Evolutionary conservation across 2,329 filamentous ascomycete genomes (phyloP).

Genomic region (Pyricularia sp.): DNA sequence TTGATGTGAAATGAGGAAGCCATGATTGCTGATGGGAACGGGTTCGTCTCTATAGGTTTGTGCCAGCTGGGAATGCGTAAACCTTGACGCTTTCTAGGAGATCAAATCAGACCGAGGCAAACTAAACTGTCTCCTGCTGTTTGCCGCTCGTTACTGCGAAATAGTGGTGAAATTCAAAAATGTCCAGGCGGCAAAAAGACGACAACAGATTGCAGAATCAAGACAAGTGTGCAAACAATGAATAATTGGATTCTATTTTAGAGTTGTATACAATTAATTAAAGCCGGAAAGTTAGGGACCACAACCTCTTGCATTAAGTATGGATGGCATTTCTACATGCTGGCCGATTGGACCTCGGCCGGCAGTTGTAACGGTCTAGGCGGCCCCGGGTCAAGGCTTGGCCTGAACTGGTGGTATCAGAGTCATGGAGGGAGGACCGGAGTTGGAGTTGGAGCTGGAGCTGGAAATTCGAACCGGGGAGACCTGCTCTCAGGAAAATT

Average conservation of each 20-base stretch:
- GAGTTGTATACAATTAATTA: neutral
- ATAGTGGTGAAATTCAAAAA: neutral
- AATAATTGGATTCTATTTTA: neutral
- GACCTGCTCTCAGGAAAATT: neutral
- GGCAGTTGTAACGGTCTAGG: neutral
- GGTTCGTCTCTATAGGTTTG: neutral
- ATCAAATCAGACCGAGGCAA: neutral
- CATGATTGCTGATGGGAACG: conserved; percentile 13
- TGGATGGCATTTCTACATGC: neutral
- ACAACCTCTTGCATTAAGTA: neutral
- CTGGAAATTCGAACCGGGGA: neutral
- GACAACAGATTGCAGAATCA: neutral
- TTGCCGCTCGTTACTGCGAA: neutral
- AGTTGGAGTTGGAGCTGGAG: neutral
- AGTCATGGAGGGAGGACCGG: neutral
- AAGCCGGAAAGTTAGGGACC: neutral
- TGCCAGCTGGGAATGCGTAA: neutral
- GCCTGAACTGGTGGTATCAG: neutral
- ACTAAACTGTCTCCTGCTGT: neutral
- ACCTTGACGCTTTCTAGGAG: neutral
- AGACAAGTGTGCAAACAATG: neutral
- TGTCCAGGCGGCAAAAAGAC: neutral
- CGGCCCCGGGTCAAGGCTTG: neutral
- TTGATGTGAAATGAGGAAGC: conserved; percentile 50
- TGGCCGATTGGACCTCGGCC: neutral